phyloP scores from a whole-genome alignment of 2,329 filamentous ascomycete genomes.

The Sclerotinia sclerotiorum region DNA sequence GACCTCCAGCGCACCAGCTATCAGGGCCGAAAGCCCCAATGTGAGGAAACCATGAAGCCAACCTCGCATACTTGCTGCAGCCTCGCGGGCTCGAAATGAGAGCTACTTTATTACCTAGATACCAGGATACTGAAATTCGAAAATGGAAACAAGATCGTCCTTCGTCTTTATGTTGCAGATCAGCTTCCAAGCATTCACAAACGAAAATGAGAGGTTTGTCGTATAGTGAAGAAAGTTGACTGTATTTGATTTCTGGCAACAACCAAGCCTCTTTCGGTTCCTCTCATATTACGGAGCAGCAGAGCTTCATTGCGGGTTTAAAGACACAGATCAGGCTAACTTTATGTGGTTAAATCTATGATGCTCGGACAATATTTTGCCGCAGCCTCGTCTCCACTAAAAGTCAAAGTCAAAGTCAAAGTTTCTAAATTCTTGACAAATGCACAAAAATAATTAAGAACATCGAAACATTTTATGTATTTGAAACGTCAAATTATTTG shows the following conservation, averaged over 20 bases:
- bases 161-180: background rate
- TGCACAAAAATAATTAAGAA: conserved; percentile 2
- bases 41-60: conserved; percentile 51
- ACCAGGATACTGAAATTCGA: conserved; percentile 11
- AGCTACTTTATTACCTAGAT: background rate
- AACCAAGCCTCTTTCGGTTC: background rate
- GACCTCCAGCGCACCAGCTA: conserved; percentile 57
- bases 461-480: conserved; percentile 11
- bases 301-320: conserved; percentile 14
- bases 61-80: conserved; percentile 52
- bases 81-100: conserved; percentile 30
- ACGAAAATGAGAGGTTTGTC: background rate
- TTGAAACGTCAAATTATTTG: conserved; percentile 15
- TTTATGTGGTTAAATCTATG: background rate
- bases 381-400: conserved; percentile 17
- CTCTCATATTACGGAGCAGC: background rate
- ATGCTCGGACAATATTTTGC: conserved; percentile 11
- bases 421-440: background rate
- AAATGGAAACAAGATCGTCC: background rate
- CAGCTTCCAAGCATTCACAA: background rate
- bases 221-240: conserved; percentile 1
- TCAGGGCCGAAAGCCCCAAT: conserved; percentile 56
- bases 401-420: background rate
- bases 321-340: conserved; percentile 18
- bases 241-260: conserved; percentile 12